These are phyloP conservation scores for Aaosphaeria pasadenensis DNA, from an alignment of 2,329 filamentous ascomycete genomes.

Conservation along the genomic window DNA sequence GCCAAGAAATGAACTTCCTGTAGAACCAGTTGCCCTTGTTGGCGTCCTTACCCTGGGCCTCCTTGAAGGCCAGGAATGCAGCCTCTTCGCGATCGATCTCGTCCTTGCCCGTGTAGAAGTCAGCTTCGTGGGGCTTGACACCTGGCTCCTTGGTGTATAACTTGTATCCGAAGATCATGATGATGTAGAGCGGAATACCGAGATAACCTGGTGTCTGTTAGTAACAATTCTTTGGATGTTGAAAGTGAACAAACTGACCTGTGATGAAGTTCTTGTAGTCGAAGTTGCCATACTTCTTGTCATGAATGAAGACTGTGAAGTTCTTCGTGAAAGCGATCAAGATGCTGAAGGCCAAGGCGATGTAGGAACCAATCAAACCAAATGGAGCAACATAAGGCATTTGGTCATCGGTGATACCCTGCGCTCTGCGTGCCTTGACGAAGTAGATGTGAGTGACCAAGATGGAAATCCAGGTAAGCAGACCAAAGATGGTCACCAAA, in stretches of 20 bases:
- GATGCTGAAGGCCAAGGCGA: conserved; percentile 66
- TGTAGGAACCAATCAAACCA: conserved; percentile 66
- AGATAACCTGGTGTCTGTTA: conserved; percentile 61
- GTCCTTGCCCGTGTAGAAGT: conserved; percentile 72
- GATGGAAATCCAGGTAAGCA: conserved; percentile 50
- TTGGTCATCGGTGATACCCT: conserved; percentile 42
- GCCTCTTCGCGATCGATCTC: conserved; percentile 71
- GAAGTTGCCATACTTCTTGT: conserved; percentile 52
- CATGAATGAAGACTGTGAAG: conserved; percentile 66
- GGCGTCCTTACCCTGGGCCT: conserved; percentile 17
- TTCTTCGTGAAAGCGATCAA: conserved; percentile 81
- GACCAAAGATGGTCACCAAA: conserved; percentile 40
- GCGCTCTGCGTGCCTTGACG: conserved; percentile 44
- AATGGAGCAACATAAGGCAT: conserved; percentile 65
- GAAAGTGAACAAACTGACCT: no score
- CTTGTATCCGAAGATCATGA: conserved; percentile 69
- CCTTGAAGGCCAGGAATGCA: conserved; percentile 60
- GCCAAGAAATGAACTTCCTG: conserved; percentile 56
- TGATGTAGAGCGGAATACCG: conserved; percentile 72
- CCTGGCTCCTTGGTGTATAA: conserved; percentile 52
- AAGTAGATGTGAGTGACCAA: conserved; percentile 50
- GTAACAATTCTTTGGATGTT: no score
- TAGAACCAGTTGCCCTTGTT: conserved; percentile 53
- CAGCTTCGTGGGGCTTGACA: conserved; percentile 58
- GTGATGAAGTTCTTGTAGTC: conserved; percentile 70